Evolutionary conservation across 768 basidiomycete species (phyloP).

Genomic region (Suillus variegatus): DNA sequence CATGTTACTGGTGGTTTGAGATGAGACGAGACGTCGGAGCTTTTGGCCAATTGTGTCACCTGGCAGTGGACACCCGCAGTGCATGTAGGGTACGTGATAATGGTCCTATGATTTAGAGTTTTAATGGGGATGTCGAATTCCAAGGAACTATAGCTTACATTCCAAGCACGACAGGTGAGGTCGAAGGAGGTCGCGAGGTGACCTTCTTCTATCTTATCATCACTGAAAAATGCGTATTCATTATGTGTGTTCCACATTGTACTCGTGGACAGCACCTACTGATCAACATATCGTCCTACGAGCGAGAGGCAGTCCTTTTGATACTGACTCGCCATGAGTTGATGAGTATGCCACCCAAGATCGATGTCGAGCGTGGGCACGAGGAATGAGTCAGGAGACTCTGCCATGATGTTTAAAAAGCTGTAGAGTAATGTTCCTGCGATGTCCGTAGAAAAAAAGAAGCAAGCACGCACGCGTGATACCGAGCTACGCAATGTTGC

Average conservation of each 20-base stretch:
- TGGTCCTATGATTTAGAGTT: slow-evolving; percentile 33
- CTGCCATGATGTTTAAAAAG: slow-evolving; percentile 57
- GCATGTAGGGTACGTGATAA: slow-evolving; percentile 53
- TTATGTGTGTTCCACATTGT: neutral
- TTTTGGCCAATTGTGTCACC: slow-evolving; percentile 47
- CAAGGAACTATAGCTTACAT: slow-evolving; percentile 27
- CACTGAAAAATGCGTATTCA: slow-evolving; percentile 31
- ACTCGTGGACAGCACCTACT: slow-evolving; percentile 38
- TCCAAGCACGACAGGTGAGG: slow-evolving; percentile 50
- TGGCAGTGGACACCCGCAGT: slow-evolving; percentile 59
- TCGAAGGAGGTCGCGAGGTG: slow-evolving; percentile 49
- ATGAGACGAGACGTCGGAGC: slow-evolving; percentile 32
- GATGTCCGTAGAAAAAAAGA: too few species aligned
- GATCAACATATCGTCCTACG: slow-evolving; percentile 51
- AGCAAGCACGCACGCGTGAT: slow-evolving; percentile 48
- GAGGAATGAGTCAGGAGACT: slow-evolving; percentile 43
- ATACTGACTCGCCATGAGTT: slow-evolving; percentile 49
- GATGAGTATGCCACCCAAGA: slow-evolving; percentile 73
- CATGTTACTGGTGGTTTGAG: slow-evolving; percentile 8
- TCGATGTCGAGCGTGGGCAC: slow-evolving; percentile 71
- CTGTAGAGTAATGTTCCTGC: slow-evolving; percentile 16
- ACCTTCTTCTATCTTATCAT: slow-evolving; percentile 52
- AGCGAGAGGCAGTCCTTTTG: slow-evolving; percentile 37
- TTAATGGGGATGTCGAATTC: neutral
- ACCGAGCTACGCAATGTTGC: slow-evolving; percentile 52